Evolutionary conservation across 331 rosid genomes (phyloP).

Genomic region (Quercus tomentella): DNA sequence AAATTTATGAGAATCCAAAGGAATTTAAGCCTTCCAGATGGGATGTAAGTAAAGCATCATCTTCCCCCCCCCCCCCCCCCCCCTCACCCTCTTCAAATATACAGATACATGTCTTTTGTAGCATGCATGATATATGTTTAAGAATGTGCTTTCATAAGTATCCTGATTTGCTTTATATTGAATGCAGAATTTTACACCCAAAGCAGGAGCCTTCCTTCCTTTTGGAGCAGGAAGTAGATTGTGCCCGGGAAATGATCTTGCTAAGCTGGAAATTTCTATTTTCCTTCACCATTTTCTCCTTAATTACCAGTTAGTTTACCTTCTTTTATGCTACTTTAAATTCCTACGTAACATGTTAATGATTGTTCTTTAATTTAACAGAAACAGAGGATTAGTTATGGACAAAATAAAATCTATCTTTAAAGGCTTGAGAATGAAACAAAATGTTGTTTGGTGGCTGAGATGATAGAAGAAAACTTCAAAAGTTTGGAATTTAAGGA

Average conservation of each 20-base stretch:
- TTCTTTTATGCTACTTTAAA: neutral
- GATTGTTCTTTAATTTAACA: neutral
- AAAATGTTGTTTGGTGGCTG: too few species aligned
- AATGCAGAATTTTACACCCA: slow-evolving; percentile 38
- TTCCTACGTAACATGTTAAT: neutral
- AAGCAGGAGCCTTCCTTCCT: slow-evolving; percentile 77
- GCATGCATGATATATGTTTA: neutral
- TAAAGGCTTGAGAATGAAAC: too few species aligned
- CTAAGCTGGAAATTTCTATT: slow-evolving; percentile 72
- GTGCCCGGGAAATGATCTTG: slow-evolving; percentile 93
- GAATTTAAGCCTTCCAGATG: slow-evolving; percentile 82
- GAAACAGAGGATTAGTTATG: too few species aligned
- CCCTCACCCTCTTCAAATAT: neutral
- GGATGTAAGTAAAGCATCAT: slow-evolving; percentile 47
- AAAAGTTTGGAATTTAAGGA: too few species aligned
- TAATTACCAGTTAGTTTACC: slow-evolving; percentile 47
- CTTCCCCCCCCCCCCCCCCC: too few species aligned
- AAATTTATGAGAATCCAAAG: slow-evolving; percentile 68
- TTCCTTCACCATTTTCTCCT: slow-evolving; percentile 81
- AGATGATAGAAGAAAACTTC: too few species aligned
- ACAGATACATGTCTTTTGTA: neutral
- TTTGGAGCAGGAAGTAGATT: slow-evolving; percentile 79
- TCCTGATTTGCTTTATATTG: neutral
- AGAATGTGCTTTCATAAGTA: neutral
- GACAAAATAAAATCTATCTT: too few species aligned